These are phyloP conservation scores for Cornus controversa DNA, from an alignment of 148 eudicot genomes.

Conservation along the genomic window DNA sequence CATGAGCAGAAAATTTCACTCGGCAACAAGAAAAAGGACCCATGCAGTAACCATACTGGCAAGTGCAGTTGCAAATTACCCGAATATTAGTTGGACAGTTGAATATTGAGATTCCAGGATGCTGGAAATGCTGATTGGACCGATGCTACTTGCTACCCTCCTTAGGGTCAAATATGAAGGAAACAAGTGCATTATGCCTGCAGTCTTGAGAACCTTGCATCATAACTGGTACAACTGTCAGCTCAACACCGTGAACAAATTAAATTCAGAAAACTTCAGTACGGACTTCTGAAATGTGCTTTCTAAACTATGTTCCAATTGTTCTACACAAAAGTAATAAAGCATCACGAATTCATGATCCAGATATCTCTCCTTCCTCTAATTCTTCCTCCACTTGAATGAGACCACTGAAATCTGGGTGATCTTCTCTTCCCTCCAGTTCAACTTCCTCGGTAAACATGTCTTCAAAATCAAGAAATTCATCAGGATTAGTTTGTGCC, in stretches of 20 bases:
- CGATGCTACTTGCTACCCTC: no score
- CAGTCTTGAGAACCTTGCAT: not conserved
- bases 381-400: conserved; percentile 49
- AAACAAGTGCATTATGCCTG: not conserved
- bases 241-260: not conserved
- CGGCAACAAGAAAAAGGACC: no score
- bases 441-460: conserved; percentile 17
- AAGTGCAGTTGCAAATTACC: no score
- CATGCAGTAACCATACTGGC: no score
- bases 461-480: conserved; percentile 54
- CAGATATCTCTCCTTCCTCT: conserved; percentile 92
- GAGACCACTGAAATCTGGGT: conserved; percentile 8
- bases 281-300: not conserved
- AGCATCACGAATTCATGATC: not conserved
- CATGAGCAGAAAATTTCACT: no score
- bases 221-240: not conserved
- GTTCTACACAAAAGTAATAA: not conserved
- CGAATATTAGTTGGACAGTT: no score
- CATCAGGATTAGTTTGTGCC: conserved; percentile 59
- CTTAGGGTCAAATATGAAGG: not conserved
- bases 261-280: not conserved
- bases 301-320: not conserved
- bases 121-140: no score
- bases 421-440: conserved; percentile 11
- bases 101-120: no score